Conservation (phyloP, 345 rosid genomes). For the Citrus medica region DNA sequence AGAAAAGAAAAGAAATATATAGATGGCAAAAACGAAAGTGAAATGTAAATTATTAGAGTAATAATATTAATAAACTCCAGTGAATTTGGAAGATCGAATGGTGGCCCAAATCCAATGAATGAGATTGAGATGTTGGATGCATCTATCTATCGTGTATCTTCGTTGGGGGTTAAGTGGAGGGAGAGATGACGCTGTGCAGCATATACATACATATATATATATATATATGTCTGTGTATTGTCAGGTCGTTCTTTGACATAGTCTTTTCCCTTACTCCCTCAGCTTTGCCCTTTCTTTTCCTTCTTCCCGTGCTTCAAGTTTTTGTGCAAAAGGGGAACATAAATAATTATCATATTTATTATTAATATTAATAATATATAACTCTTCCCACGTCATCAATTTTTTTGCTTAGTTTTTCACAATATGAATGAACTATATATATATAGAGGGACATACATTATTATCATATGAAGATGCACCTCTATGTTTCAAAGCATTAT, state of each 20-base stretch:
- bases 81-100: conserved; percentile 29
- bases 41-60: neutral
- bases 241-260: neutral
- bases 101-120: conserved; percentile 17
- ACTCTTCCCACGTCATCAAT: too few species aligned
- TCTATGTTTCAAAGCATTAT: too few species aligned
- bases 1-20: neutral
- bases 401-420: too few species aligned
- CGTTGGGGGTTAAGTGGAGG: neutral
- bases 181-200: conserved; percentile 12
- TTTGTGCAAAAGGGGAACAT: neutral
- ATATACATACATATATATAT: too few species aligned
- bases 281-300: neutral
- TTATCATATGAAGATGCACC: too few species aligned
- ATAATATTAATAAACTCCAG: conserved; percentile 16
- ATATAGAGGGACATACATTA: too few species aligned
- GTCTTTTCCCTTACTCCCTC: neutral
- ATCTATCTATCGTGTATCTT: too few species aligned
- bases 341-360: too few species aligned
- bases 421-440: too few species aligned
- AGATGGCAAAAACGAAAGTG: neutral
- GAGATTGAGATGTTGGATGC: neutral
- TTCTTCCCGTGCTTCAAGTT: neutral
- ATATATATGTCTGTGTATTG: neutral
- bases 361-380: too few species aligned